Evolutionary conservation across 1,284 basidiomycete species (phyloP).

Genomic region (Cryptococcus sp.): DNA sequence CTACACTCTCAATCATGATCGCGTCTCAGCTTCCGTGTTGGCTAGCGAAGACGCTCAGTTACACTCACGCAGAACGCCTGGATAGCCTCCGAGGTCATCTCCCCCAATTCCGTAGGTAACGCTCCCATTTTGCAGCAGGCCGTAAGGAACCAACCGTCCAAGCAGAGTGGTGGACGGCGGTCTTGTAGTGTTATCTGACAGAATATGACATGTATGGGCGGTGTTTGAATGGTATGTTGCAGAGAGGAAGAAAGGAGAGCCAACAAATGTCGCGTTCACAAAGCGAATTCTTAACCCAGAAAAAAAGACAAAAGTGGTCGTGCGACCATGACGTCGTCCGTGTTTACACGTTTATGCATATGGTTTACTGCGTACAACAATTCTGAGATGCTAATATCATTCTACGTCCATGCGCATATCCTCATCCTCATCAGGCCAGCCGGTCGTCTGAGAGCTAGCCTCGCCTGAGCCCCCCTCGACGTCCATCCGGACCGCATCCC

Average conservation of each 20-base stretch:
- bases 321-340: slow-evolving; percentile 1
- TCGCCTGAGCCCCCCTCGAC: slow-evolving; percentile 1
- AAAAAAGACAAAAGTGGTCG: slow-evolving; percentile 6
- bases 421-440: slow-evolving; percentile 17
- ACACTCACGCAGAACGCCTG: slow-evolving; percentile 22
- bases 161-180: background rate
- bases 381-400: too few species aligned
- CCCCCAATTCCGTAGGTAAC: slow-evolving; percentile 10
- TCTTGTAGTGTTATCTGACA: background rate
- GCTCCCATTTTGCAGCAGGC: slow-evolving; percentile 1
- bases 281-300: too few species aligned
- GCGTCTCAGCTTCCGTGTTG: background rate
- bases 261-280: background rate
- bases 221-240: slow-evolving; percentile 1
- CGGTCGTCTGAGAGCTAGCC: background rate
- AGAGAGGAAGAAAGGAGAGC: slow-evolving; percentile 4
- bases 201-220: background rate
- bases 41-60: background rate
- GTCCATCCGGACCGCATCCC: slow-evolving; percentile 7
- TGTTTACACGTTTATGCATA: background rate
- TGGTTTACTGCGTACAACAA: background rate
- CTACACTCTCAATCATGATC: slow-evolving; percentile 16
- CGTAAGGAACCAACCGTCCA: background rate
- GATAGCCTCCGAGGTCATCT: slow-evolving; percentile 32
- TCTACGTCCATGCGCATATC: slow-evolving; percentile 21